Conservation (phyloP, 352 stramenopile species). For the Phytopythium kandeliae region DNA sequence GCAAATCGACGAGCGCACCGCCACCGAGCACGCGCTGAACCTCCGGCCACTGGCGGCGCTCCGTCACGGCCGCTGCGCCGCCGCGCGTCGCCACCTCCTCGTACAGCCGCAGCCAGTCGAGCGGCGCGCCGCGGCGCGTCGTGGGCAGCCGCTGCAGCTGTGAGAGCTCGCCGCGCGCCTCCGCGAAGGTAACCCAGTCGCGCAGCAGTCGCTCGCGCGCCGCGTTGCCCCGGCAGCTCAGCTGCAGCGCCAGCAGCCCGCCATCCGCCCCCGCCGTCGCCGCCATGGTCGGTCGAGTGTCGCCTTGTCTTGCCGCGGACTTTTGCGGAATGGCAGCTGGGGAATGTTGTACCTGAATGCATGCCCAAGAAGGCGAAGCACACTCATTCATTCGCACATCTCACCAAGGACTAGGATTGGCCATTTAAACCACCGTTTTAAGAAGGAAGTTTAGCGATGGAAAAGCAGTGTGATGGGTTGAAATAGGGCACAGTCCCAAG, state of each 20-base stretch:
- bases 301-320: no score
- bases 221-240: conserved; percentile 58
- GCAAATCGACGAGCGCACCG: conserved; percentile 49
- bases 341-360: no score
- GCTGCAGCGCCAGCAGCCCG: conserved; percentile 49
- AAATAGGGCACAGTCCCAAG: no score
- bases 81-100: conserved; percentile 70
- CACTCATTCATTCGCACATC: no score
- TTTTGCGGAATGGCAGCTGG: no score
- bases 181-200: conserved; percentile 53
- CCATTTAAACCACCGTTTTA: no score
- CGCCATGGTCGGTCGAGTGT: not conserved
- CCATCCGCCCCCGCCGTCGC: conserved; percentile 15
- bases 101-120: conserved; percentile 79
- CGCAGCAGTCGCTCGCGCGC: conserved; percentile 47
- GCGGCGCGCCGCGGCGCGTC: conserved; percentile 36
- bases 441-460: no score
- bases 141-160: conserved; percentile 47
- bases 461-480: no score
- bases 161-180: conserved; percentile 36
- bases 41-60: conserved; percentile 47
- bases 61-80: conserved; percentile 44
- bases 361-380: no score
- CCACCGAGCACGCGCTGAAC: conserved; percentile 25
- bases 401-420: no score